Conservation (phyloP, 306 rosid genomes). For the Sphenostylis stenocarpa region DNA sequence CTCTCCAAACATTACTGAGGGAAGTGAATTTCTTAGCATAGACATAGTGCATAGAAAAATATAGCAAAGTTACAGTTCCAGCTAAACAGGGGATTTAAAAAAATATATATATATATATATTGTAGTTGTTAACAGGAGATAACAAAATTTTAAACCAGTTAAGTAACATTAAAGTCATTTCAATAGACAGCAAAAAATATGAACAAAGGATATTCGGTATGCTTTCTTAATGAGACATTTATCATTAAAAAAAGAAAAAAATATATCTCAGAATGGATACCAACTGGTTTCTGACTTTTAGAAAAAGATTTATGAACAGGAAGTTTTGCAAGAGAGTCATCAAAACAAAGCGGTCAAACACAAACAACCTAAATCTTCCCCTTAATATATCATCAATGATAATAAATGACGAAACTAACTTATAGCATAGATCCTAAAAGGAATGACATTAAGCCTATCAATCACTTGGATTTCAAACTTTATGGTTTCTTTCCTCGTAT, state of each 20-base stretch:
- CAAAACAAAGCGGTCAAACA: neutral
- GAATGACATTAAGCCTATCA: neutral
- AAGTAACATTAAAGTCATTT: neutral
- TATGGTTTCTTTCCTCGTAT: neutral
- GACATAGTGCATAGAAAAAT: neutral
- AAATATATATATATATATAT: neutral
- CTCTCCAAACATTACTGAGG: neutral
- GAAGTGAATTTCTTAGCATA: constrained; percentile 6
- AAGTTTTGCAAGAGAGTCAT: neutral
- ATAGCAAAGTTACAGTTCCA: neutral
- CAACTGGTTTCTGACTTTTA: neutral
- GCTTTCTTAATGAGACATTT: neutral
- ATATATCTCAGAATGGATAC: constrained; percentile 2
- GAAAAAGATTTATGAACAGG: neutral
- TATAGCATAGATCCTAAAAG: neutral
- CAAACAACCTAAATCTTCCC: neutral
- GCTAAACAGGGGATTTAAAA: constrained; percentile 2
- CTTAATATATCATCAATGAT: neutral
- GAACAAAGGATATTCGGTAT: constrained; percentile 13
- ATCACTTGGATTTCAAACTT: neutral
- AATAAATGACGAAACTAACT: constrained; percentile 9
- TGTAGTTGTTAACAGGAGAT: neutral
- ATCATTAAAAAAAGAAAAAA: neutral
- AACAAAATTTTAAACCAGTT: constrained; percentile 5
- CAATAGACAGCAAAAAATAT: neutral